Percentiles rank a stretch among this genome's conserved stretches.
These are phyloP conservation scores for Fraxinus platypoda DNA, from an alignment of 305 asterid species.

Conservation along the genomic window DNA sequence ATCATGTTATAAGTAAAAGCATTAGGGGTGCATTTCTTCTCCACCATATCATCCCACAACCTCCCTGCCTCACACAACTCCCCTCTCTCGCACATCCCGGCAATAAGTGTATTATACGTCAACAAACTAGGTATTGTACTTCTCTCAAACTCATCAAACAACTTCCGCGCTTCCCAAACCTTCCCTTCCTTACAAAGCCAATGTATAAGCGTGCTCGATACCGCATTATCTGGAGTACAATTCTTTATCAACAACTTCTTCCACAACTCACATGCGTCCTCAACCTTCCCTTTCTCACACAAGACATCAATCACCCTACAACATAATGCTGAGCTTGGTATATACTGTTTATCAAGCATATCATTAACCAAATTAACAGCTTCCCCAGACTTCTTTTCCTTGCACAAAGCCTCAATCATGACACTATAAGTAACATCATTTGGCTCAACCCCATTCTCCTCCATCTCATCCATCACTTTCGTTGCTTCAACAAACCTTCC, in stretches of 20 bases:
- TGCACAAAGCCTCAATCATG: conserved; percentile 82
- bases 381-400: conserved; percentile 66
- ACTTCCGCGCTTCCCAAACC: conserved; percentile 65
- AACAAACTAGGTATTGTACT: conserved; percentile 68
- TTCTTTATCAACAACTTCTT: conserved; percentile 63
- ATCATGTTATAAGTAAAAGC: conserved; percentile 67
- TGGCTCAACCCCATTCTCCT: conserved; percentile 69
- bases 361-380: conserved; percentile 67
- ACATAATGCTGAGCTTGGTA: conserved; percentile 67
- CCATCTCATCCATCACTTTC: conserved; percentile 93
- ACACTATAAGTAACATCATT: conserved; percentile 79
- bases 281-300: conserved; percentile 72
- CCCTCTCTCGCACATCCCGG: conserved; percentile 83
- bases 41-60: conserved; percentile 92
- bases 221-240: conserved; percentile 70
- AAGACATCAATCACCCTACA: conserved; percentile 68
- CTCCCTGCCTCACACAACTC: conserved; percentile 83
- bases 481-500: conserved; percentile 70
- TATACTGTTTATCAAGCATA: conserved; percentile 70
- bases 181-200: conserved; percentile 86
- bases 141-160: conserved; percentile 77
- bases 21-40: conserved; percentile 67
- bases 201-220: conserved; percentile 67
- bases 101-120: conserved; percentile 75
- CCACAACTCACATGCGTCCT: conserved; percentile 72